These are phyloP conservation scores for Capsella bursapastoris DNA, from an alignment of 345 rosid genomes.

Conservation along the genomic window DNA sequence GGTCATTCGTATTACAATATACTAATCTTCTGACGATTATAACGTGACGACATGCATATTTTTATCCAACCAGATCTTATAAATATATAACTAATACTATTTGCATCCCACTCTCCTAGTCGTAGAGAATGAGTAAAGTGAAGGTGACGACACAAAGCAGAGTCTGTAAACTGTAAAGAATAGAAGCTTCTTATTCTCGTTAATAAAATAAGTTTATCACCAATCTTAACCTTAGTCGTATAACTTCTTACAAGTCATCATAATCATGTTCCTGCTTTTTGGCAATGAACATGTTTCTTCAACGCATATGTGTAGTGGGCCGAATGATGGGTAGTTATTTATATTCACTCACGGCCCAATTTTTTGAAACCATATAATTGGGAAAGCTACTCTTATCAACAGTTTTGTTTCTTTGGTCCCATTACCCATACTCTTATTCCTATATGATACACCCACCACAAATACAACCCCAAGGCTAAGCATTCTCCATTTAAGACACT, in stretches of 20 bases:
- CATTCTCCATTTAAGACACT: not conserved
- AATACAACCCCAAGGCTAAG: not conserved
- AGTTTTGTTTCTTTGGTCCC: no score
- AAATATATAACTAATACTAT: not conserved
- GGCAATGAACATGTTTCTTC: not conserved
- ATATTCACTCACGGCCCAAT: not conserved
- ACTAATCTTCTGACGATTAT: slow-evolving; percentile 28
- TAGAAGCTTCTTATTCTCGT: slow-evolving; percentile 21
- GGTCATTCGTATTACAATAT: slow-evolving; percentile 1
- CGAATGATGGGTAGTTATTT: not conserved
- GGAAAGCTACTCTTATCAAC: no score
- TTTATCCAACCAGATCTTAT: slow-evolving; percentile 17
- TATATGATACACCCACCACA: no score
- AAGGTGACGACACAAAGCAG: slow-evolving; percentile 23
- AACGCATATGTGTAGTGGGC: not conserved
- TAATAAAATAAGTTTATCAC: not conserved
- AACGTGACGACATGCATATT: slow-evolving; percentile 43
- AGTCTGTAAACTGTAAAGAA: not conserved
- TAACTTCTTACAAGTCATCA: not conserved
- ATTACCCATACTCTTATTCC: no score
- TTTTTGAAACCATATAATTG: not conserved
- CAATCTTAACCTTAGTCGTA: slow-evolving; percentile 7
- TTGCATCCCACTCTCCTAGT: not conserved
- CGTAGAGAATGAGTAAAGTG: slow-evolving; percentile 1
- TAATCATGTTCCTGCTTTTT: not conserved